Evolutionary conservation across 2,329 filamentous ascomycete species (phyloP).

Genomic region (Cytospora chrysosperma): DNA sequence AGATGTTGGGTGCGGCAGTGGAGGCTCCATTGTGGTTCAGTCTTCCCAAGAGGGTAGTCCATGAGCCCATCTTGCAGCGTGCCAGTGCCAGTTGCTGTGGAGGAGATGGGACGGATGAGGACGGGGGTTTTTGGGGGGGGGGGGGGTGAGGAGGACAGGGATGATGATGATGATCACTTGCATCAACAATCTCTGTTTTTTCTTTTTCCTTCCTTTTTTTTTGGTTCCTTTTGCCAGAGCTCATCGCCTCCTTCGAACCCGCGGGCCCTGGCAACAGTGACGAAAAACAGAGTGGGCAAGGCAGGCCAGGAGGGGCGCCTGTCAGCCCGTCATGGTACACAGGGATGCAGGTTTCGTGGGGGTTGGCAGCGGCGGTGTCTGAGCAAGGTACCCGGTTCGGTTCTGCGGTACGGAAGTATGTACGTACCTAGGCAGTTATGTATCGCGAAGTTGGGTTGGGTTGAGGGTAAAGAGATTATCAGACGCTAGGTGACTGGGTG

Average conservation of each 20-base stretch:
- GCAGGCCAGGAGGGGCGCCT: too few species aligned
- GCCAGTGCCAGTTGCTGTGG: slow-evolving; percentile 1
- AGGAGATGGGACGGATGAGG: slow-evolving; percentile 2
- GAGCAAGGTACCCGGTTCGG: slow-evolving; percentile 6
- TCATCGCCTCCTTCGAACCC: too few species aligned
- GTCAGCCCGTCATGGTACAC: slow-evolving; percentile 3
- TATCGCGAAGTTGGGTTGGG: too few species aligned
- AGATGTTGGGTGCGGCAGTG: too few species aligned
- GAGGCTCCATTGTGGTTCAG: not conserved
- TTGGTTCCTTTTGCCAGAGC: too few species aligned
- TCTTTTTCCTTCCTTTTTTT: too few species aligned
- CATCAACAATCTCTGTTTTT: not conserved
- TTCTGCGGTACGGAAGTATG: slow-evolving; percentile 1
- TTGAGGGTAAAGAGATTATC: too few species aligned
- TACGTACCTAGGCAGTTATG: too few species aligned
- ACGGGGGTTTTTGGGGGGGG: too few species aligned
- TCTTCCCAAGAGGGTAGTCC: slow-evolving; percentile 8
- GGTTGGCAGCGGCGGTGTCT: slow-evolving; percentile 8
- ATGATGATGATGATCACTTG: slow-evolving; percentile 5
- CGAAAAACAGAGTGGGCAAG: too few species aligned
- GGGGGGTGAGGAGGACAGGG: not conserved
- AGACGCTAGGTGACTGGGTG: not conserved
- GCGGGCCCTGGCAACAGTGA: too few species aligned
- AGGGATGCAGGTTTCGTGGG: slow-evolving; percentile 15
- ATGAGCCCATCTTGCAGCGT: slow-evolving; percentile 16